phyloP scores from a whole-genome alignment of 2,329 filamentous ascomycete genomes.

The Ophiostoma populinum region DNA sequence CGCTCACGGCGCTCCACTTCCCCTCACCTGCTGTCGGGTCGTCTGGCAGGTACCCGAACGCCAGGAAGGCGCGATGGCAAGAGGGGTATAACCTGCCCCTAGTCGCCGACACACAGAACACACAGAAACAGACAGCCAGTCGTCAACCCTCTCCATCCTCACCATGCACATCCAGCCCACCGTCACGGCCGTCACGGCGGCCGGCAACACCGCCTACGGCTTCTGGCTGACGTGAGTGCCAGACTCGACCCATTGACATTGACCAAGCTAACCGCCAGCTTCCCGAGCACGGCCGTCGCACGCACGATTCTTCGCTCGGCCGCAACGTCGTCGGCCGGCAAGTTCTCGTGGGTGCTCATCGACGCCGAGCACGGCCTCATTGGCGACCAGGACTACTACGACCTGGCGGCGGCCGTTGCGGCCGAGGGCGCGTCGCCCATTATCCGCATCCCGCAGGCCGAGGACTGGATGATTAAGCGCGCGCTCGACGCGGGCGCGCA shows the following conservation, averaged over 20 bases:
- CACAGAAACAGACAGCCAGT: too few species aligned
- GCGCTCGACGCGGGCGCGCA: slow-evolving; percentile 43
- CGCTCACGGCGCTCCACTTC: too few species aligned
- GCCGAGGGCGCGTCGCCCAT: slow-evolving; percentile 22
- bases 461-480: slow-evolving; percentile 45
- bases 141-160: background rate
- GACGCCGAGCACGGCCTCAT: slow-evolving; percentile 24
- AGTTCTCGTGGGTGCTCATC: slow-evolving; percentile 19
- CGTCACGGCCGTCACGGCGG: background rate
- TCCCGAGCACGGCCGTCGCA: slow-evolving; percentile 9
- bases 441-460: slow-evolving; percentile 33
- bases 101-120: too few species aligned
- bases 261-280: too few species aligned
- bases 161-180: slow-evolving; percentile 8
- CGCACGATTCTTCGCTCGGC: slow-evolving; percentile 11
- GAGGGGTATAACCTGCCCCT: too few species aligned
- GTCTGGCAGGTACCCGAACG: too few species aligned
- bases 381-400: slow-evolving; percentile 20
- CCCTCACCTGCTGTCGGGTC: too few species aligned
- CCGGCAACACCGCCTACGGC: slow-evolving; percentile 9
- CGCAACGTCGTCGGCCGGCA: slow-evolving; percentile 3
- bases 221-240: slow-evolving; percentile 11
- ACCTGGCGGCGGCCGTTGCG: slow-evolving; percentile 19
- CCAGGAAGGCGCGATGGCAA: too few species aligned
- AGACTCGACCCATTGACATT: background rate